Conservation (phyloP, 352 stramenopile genomes). For the Globisporangium parvum region DNA sequence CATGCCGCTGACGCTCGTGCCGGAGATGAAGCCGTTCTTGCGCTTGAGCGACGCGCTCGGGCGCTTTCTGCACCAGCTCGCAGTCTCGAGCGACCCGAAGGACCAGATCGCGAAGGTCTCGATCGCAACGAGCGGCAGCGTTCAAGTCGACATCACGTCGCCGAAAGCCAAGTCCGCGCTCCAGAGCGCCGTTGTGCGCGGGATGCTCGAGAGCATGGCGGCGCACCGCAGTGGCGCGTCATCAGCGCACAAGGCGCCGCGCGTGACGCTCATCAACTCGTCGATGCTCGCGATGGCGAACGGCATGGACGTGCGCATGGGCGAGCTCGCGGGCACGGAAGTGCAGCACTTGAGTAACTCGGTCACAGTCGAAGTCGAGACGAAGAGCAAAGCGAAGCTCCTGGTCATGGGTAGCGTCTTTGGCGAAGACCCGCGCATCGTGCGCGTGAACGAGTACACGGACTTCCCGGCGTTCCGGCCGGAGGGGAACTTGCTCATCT, state of each 20-base stretch:
- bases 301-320: constrained; percentile 73
- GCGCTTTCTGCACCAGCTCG: constrained; percentile 62
- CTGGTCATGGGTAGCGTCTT: constrained; percentile 79
- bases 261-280: constrained; percentile 57
- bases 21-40: constrained; percentile 82
- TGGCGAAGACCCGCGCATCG: constrained; percentile 71
- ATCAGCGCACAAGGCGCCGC: not conserved
- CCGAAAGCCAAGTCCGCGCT: constrained; percentile 65
- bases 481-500: constrained; percentile 71
- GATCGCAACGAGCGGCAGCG: constrained; percentile 51
- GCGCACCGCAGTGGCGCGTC: constrained; percentile 14
- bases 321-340: constrained; percentile 39
- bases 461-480: constrained; percentile 81
- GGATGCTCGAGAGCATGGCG: constrained; percentile 57
- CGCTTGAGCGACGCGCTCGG: constrained; percentile 64
- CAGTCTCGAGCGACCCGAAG: constrained; percentile 54
- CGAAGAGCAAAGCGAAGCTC: constrained; percentile 42
- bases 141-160: constrained; percentile 73
- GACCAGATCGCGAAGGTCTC: constrained; percentile 61
- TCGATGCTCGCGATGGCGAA: constrained; percentile 64
- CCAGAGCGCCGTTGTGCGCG: constrained; percentile 71
- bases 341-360: constrained; percentile 74
- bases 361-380: constrained; percentile 66
- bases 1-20: constrained; percentile 68
- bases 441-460: constrained; percentile 78